Percentiles rank a stretch among this genome's conserved stretches.
These are phyloP conservation scores for Candida multigemmis DNA, from an alignment of 805 yeast species.

Conservation along the genomic window DNA sequence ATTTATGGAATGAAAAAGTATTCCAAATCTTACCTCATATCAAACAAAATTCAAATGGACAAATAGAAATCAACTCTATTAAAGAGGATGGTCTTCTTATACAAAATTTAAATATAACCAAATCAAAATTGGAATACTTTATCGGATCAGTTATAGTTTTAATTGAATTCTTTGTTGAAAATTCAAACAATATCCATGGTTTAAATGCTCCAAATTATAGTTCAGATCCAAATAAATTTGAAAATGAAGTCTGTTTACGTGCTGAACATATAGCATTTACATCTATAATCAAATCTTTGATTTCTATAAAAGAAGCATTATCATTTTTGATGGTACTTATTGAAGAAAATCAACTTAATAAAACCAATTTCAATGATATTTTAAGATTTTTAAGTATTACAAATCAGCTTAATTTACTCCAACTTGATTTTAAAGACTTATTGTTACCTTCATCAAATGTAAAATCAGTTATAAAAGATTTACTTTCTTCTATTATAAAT, in stretches of 20 bases:
- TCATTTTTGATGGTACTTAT: constrained; percentile 77
- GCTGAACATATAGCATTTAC: constrained; percentile 88
- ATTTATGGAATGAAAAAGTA: constrained; percentile 68
- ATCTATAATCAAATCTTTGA: constrained; percentile 64
- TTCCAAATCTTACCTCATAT: constrained; percentile 40
- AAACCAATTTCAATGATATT: constrained; percentile 48
- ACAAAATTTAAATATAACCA: constrained; percentile 36
- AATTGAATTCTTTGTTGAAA: constrained; percentile 60
- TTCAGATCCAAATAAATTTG: constrained; percentile 38
- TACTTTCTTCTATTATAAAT: constrained; percentile 81
- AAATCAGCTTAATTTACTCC: constrained; percentile 59
- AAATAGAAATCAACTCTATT: constrained; percentile 25
- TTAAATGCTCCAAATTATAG: constrained; percentile 48
- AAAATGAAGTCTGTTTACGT: constrained; percentile 64
- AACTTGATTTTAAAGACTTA: constrained; percentile 63
- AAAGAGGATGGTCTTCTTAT: constrained; percentile 37
- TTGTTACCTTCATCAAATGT: constrained; percentile 63
- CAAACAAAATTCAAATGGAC: constrained; percentile 28
- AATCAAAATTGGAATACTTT: constrained; percentile 53
- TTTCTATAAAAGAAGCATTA: constrained; percentile 78
- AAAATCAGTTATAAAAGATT: constrained; percentile 67
- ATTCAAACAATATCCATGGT: constrained; percentile 54
- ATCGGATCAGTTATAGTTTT: constrained; percentile 63
- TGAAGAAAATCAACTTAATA: constrained; percentile 51
- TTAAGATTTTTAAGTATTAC: constrained; percentile 60